Base-by-base conservation (phyloP, 768 basidiomycete species). In the Leccinum uliginosum region DNA sequence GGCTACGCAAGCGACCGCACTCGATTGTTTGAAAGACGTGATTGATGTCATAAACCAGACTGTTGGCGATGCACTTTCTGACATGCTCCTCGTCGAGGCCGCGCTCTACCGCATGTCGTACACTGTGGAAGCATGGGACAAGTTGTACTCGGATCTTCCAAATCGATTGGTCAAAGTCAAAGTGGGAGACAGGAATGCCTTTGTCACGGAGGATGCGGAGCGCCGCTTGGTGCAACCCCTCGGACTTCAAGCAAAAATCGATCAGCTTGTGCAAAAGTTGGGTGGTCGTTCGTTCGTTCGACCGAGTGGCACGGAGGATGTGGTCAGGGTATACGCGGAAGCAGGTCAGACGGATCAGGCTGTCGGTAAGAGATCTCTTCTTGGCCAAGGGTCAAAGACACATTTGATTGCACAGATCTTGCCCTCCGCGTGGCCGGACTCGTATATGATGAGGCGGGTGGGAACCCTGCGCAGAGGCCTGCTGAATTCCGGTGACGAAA, bases 251-350 rank as follows among this genome's bases (percentile, higher is more conserved):
- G 77, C 70, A 11, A 86, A 83, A 70, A 86, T 99, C 50, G 89
- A 98, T 58, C 88, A 86, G 26, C 78, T 93, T 35, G 86, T 91
- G 29, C 84, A 84, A 66, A 90, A 87, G 65, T 85, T 88, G 47
- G 85, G 84, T 17, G 97, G 97, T 1, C 83, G 97, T 43, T 84
- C 91, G 26, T 99, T 99, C 67, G 97, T 98, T 17, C 74, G 97
- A 56, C 97, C 97, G 3, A 96, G 93, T 71, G 97, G 97, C 9
- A 99, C 97, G 23, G 97, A 99, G 71, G 95, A 99, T 66, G 95
- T 96, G 24, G 97, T 99, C 6, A 81, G 97, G 57, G 94, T 99
- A 15, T 99, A 98, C 67, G 97, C 95, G 1, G 97, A 99, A 71
- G 96, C 97, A 1, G 78, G 76, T 47, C 74, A 83, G 43, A 83